A percentile compares a stretch with the other conserved stretches of the same genome.
phyloP scores from a whole-genome alignment of 1,284 basidiomycete genomes.

The Cutaneotrichosporon dermatis region DNA sequence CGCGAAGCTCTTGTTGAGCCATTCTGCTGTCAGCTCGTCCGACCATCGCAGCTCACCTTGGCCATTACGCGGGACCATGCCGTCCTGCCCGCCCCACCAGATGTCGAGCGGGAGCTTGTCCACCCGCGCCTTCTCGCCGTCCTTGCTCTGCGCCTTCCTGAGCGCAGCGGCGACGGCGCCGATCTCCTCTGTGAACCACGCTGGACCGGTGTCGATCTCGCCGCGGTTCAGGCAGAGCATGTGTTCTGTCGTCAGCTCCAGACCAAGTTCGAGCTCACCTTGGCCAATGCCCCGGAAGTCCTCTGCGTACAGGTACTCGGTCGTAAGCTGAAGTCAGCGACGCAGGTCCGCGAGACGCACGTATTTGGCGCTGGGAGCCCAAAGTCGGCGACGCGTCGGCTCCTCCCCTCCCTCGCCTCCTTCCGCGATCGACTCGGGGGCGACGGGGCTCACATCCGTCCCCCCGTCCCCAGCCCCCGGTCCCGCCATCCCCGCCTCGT shows the following conservation, averaged over 20 bases:
- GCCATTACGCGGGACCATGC: slow-evolving; percentile 23
- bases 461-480: background rate
- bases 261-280: slow-evolving; percentile 15
- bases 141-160: background rate
- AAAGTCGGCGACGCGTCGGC: slow-evolving; percentile 10
- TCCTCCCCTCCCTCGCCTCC: background rate
- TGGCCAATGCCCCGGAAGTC: slow-evolving; percentile 41
- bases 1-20: slow-evolving; percentile 19
- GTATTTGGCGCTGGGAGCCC: slow-evolving; percentile 24
- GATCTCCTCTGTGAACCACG: slow-evolving; percentile 35
- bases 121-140: background rate
- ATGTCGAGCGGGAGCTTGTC: slow-evolving; percentile 10
- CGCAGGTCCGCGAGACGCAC: background rate
- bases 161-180: slow-evolving; percentile 20
- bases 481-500: slow-evolving; percentile 2
- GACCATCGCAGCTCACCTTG: slow-evolving; percentile 7
- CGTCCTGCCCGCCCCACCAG: slow-evolving; percentile 24
- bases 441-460: background rate
- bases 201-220: slow-evolving; percentile 30
- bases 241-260: slow-evolving; percentile 30
- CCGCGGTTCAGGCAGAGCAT: slow-evolving; percentile 44
- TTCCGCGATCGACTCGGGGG: background rate
- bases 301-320: slow-evolving; percentile 38
- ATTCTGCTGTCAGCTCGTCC: slow-evolving; percentile 11
- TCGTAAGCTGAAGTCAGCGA: slow-evolving; percentile 22